phyloP scores from a whole-genome alignment of 192 early-diverging fungal species.

The Linderina pennispora region DNA sequence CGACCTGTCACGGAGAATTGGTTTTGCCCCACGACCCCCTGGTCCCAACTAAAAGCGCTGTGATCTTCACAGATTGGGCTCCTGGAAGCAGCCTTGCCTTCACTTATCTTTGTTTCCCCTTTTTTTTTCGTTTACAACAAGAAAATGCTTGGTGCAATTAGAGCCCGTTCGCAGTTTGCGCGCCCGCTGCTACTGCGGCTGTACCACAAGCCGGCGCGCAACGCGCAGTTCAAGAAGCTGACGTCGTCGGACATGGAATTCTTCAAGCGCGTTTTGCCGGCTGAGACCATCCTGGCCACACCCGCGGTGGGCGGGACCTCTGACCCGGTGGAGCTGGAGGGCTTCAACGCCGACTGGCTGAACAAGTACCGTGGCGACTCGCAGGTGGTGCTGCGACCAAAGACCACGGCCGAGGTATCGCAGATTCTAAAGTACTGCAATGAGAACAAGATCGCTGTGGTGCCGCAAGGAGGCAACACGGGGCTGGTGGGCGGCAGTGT shows the following conservation, averaged over 20 bases:
- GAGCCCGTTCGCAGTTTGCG: not conserved
- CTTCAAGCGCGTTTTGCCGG: conserved; percentile 51
- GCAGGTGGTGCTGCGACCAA: conserved; percentile 78
- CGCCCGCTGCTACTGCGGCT: not conserved
- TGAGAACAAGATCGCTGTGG: conserved; percentile 76
- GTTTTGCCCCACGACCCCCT: no score
- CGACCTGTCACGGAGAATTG: not conserved
- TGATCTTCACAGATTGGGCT: no score
- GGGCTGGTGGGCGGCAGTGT: conserved; percentile 94
- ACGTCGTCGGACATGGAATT: conserved; percentile 52
- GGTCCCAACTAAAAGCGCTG: no score
- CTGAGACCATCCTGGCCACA: conserved; percentile 40
- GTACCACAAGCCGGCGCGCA: conserved; percentile 31
- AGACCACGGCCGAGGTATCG: conserved; percentile 77
- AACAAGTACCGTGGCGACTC: conserved; percentile 85
- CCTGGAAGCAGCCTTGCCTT: not conserved
- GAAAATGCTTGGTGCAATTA: conserved; percentile 13
- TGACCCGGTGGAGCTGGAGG: conserved; percentile 53
- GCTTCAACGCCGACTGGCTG: conserved; percentile 91
- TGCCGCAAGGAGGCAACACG: conserved; percentile 98
- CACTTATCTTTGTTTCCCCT: not conserved
- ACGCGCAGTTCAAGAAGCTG: conserved; percentile 41
- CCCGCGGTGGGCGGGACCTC: conserved; percentile 28
- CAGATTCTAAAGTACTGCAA: conserved; percentile 85
- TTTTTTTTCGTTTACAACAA: not conserved